Evolutionary conservation across 306 rosid species (phyloP).

Genomic region (Alnus glutinosa): DNA sequence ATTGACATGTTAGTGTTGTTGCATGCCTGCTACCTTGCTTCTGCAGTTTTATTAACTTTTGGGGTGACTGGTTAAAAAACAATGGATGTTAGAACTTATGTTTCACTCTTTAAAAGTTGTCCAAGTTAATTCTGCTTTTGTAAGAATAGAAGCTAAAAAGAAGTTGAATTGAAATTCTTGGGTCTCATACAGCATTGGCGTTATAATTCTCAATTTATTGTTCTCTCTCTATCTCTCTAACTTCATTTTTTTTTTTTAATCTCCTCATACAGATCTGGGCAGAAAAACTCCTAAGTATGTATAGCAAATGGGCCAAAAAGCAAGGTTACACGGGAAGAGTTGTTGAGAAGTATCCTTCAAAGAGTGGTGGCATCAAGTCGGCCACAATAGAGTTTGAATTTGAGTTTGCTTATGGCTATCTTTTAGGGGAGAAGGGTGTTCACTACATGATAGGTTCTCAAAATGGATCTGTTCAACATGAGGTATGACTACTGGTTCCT

Average conservation of each 20-base stretch:
- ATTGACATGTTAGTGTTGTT: not conserved
- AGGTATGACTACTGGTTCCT: constrained; percentile 43
- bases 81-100: constrained; percentile 15
- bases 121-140: constrained; percentile 1
- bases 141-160: not conserved
- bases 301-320: constrained; percentile 71
- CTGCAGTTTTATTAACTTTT: not conserved
- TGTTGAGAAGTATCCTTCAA: constrained; percentile 48
- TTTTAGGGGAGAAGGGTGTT: constrained; percentile 77
- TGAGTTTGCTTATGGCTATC: constrained; percentile 78
- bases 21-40: not conserved
- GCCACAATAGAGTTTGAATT: constrained; percentile 77
- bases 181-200: not conserved
- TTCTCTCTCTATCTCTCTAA: constrained; percentile 15
- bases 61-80: not conserved
- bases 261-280: constrained; percentile 67
- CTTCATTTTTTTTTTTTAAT: constrained; percentile 13
- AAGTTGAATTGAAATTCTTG: constrained; percentile 8
- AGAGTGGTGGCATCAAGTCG: constrained; percentile 59
- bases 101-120: constrained; percentile 7
- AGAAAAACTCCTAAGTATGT: constrained; percentile 66
- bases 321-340: constrained; percentile 70
- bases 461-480: constrained; percentile 40
- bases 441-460: constrained; percentile 56
- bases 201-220: constrained; percentile 1